Conservation (phyloP, 805 yeast genomes). For the Kluyveromyces dobzhanskii region DNA sequence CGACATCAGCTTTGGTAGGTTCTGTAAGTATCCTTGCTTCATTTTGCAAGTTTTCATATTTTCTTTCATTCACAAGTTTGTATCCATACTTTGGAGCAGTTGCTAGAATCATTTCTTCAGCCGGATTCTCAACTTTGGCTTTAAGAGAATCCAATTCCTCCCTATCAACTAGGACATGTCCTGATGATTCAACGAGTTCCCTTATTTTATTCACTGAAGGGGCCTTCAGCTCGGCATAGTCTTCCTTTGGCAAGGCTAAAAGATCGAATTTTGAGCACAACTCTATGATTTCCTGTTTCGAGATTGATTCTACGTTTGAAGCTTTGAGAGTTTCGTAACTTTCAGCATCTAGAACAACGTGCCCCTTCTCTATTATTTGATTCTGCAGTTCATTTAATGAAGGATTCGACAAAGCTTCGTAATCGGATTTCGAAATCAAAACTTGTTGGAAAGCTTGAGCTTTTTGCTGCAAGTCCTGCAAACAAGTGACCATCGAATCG, state of each 20-base stretch:
- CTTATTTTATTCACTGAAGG: slow-evolving; percentile 15
- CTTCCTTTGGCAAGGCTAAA: slow-evolving; percentile 17
- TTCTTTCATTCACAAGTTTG: slow-evolving; percentile 15
- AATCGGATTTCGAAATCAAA: slow-evolving; percentile 11
- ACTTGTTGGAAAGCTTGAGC: not conserved
- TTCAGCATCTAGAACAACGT: slow-evolving; percentile 8
- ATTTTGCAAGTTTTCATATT: slow-evolving; percentile 16
- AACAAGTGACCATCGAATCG: not conserved
- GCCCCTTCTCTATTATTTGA: slow-evolving; percentile 3
- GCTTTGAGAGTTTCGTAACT: slow-evolving; percentile 7
- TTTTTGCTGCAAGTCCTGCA: not conserved
- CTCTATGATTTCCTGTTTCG: slow-evolving; percentile 15
- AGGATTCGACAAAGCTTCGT: slow-evolving; percentile 3
- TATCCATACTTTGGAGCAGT: slow-evolving; percentile 16
- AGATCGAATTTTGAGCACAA: slow-evolving; percentile 15
- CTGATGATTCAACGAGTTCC: slow-evolving; percentile 17
- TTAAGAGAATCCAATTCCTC: slow-evolving; percentile 17
- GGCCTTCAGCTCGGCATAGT: slow-evolving; percentile 16
- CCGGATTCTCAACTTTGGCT: slow-evolving; percentile 19
- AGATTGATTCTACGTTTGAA: slow-evolving; percentile 6
- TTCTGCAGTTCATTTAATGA: not conserved
- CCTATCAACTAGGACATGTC: slow-evolving; percentile 22
- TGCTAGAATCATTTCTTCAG: slow-evolving; percentile 10
- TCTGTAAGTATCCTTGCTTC: slow-evolving; percentile 7
- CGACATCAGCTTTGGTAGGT: slow-evolving; percentile 26